A percentile compares a stretch with the other conserved stretches of the same genome.
phyloP scores from a whole-genome alignment of 2,329 filamentous ascomycete species.

The Coleophoma eucalyptorum region DNA sequence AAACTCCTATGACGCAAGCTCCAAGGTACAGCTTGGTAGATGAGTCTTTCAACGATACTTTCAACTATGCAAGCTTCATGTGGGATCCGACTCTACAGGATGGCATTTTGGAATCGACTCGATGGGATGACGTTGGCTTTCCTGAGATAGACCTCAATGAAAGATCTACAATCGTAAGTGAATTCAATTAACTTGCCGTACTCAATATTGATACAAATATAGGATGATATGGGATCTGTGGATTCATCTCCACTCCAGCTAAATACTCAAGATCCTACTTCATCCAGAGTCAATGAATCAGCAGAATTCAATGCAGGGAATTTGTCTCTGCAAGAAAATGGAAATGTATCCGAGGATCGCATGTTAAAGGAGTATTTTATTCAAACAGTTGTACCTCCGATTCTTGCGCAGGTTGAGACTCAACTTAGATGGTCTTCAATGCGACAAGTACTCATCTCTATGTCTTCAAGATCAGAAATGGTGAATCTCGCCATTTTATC shows the following conservation, averaged over 20 bases:
- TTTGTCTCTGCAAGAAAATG: too few relatives aligned
- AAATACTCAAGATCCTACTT: not conserved
- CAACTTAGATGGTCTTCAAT: constrained; percentile 47
- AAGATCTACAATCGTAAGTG: constrained; percentile 2
- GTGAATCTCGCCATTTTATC: constrained; percentile 44
- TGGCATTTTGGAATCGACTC: constrained; percentile 23
- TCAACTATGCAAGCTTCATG: constrained; percentile 45
- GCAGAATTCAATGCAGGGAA: constrained; percentile 17
- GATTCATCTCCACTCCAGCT: constrained; percentile 8
- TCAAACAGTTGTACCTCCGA: constrained; percentile 45
- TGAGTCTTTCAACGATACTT: constrained; percentile 29
- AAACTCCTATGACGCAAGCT: not conserved
- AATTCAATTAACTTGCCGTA: not conserved
- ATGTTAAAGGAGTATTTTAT: constrained; percentile 44
- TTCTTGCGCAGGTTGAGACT: constrained; percentile 48
- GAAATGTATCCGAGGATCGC: too few relatives aligned
- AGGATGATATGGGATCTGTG: constrained; percentile 8
- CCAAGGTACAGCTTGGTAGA: not conserved
- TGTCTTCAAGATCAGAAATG: constrained; percentile 42
- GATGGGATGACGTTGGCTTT: constrained; percentile 6
- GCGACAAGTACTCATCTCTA: constrained; percentile 41
- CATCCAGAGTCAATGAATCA: not conserved
- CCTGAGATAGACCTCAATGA: constrained; percentile 1
- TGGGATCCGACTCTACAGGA: constrained; percentile 35
- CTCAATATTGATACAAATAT: not conserved